These are phyloP conservation scores for Strobilomyces dryophilus DNA, from an alignment of 768 basidiomycete genomes.

Conservation along the genomic window DNA sequence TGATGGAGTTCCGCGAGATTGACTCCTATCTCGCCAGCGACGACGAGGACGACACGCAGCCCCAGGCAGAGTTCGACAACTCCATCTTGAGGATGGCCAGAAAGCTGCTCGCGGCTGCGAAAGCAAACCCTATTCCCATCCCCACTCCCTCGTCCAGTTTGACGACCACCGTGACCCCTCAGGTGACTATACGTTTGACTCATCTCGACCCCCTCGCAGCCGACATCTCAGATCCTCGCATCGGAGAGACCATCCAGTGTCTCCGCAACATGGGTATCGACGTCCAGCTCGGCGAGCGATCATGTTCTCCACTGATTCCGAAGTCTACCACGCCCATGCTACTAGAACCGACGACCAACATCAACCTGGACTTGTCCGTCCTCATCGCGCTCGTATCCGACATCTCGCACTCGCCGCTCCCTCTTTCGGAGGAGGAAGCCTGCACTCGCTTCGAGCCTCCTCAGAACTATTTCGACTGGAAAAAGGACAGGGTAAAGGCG, in stretches of 20 bases:
- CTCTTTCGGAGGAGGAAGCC: constrained; percentile 52
- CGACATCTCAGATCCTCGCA: constrained; percentile 54
- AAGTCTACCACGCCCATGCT: constrained; percentile 15
- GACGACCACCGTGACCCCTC: too few species aligned
- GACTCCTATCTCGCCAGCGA: constrained; percentile 70
- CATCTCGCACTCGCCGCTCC: constrained; percentile 41
- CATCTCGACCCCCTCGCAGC: constrained; percentile 32
- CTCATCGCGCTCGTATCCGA: constrained; percentile 84
- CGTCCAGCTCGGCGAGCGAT: constrained; percentile 62
- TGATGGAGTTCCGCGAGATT: constrained; percentile 58
- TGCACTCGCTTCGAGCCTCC: constrained; percentile 61
- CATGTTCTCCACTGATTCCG: constrained; percentile 4
- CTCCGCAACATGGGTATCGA: constrained; percentile 61
- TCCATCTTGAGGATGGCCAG: too few species aligned
- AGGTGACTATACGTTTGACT: too few species aligned
- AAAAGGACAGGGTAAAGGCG: constrained; percentile 27
- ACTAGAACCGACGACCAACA: constrained; percentile 49
- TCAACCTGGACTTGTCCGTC: constrained; percentile 83
- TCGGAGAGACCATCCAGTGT: constrained; percentile 35
- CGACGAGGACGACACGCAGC: constrained; percentile 41
- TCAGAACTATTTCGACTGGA: constrained; percentile 57
- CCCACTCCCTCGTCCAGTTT: too few species aligned
- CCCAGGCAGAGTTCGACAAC: constrained; percentile 35
- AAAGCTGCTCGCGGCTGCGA: too few species aligned
- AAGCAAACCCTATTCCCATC: too few species aligned